Evolutionary conservation across 352 stramenopile genomes (phyloP), one percentile per base, ranked within the genome.

Genomic region (Phytopythium ostracodes): DNA sequence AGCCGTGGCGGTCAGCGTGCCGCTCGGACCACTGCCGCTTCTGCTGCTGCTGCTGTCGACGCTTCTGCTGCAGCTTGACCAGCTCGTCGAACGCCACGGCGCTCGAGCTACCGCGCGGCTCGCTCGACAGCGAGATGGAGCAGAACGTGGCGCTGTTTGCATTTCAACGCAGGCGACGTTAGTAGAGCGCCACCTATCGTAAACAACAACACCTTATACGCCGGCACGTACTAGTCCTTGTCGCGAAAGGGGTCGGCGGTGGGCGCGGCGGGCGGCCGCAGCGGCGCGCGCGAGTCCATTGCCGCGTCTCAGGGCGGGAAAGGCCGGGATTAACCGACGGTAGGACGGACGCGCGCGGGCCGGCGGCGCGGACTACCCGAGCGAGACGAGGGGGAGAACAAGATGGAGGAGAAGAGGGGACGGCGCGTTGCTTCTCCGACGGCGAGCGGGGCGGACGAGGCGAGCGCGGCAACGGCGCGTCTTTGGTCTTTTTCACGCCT

Each of bases 71-170:
- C n/a, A 70, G 33, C 59, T 74, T 68, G n/a, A 62, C 52, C 15
- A 74, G 49, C 42, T 79, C 72, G 15, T 85, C 79, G 36, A 75
- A 42, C 9, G 35, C 22, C 0, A 51, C 56, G 12, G 71, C 64
- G 64, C 68, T 79, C 27, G 66, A 64, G 55, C 72, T 84, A 25
- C 60, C 58, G 31, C 72, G 73, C 47, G 65, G 66, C 25, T 87
- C 76, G 59, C 77, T 89, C 17, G 73, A 76, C 22, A 88, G 56
- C 12, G 75, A 87, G 46, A 88, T 88, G 54, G 79, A 85, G 67
- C 71, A 84, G 60, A 91, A 88, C 46, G 72, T 82, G 10, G 67
- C 64, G 56, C 76, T 89, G 54, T 11, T n/a, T n/a, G n/a, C n/a
- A n/a, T n/a, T n/a, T n/a, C n/a, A n/a, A n/a, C n/a, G n/a, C 15